A percentile compares a stretch with the other conserved stretches of the same genome.
These are phyloP conservation scores for Hypoxylon sp. DNA, from an alignment of 2,329 filamentous ascomycete species.

Conservation along the genomic window DNA sequence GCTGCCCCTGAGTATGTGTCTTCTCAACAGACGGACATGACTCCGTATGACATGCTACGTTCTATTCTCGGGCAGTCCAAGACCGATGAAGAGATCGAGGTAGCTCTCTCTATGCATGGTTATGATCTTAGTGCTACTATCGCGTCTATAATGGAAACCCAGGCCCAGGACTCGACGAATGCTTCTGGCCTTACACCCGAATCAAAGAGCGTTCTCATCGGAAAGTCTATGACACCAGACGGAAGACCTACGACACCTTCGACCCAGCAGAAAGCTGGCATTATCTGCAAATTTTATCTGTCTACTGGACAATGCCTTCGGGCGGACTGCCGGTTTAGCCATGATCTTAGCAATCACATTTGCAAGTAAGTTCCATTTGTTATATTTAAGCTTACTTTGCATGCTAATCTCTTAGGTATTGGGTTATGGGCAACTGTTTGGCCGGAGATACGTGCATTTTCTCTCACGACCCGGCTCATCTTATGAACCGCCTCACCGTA, in stretches of 20 bases:
- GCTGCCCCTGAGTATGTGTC: slow-evolving; percentile 84
- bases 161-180: slow-evolving; percentile 66
- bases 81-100: slow-evolving; percentile 94
- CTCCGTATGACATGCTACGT: slow-evolving; percentile 96
- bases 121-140: slow-evolving; percentile 96
- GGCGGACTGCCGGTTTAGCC: slow-evolving; percentile 96
- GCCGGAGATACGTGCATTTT: slow-evolving; percentile 96
- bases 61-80: slow-evolving; percentile 92
- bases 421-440: slow-evolving; percentile 94
- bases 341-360: slow-evolving; percentile 94
- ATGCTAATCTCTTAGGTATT: slow-evolving; percentile 80
- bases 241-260: slow-evolving; percentile 83
- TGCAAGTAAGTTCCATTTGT: slow-evolving; percentile 84
- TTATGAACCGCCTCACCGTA: slow-evolving; percentile 85
- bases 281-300: slow-evolving; percentile 97
- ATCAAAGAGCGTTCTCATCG: slow-evolving; percentile 80
- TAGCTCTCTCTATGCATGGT: slow-evolving; percentile 87
- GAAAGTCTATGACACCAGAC: slow-evolving; percentile 87
- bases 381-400: slow-evolving; percentile 57
- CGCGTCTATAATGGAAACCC: slow-evolving; percentile 85
- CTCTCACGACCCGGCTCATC: slow-evolving; percentile 91
- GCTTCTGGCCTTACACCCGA: slow-evolving; percentile 66
- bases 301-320: slow-evolving; percentile 95
- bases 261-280: slow-evolving; percentile 82
- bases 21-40: slow-evolving; percentile 87